Percentiles rank a stretch among this genome's conserved stretches.
Evolutionary conservation across 2,329 filamentous ascomycete genomes (phyloP).

Genomic region (Aspergillus novofumigatus): DNA sequence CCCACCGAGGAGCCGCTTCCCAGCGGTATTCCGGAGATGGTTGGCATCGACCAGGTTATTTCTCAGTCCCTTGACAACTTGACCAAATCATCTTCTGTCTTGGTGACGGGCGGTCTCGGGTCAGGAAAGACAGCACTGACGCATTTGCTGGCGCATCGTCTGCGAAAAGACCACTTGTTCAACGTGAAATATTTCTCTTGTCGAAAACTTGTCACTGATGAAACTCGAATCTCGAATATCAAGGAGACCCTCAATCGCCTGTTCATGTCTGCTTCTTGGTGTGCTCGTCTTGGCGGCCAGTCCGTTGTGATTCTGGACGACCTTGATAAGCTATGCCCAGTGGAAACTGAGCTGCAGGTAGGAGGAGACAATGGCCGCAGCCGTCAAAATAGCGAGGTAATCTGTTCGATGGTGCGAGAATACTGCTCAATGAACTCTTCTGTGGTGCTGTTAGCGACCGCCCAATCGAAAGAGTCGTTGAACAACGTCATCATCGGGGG

Average conservation of each 20-base stretch:
- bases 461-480: constrained; percentile 86
- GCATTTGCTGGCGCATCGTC: constrained; percentile 67
- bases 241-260: constrained; percentile 81
- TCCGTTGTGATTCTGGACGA: constrained; percentile 88
- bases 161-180: constrained; percentile 71
- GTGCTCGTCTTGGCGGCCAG: constrained; percentile 76
- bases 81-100: constrained; percentile 78
- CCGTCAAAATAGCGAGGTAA: constrained; percentile 83
- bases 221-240: constrained; percentile 82
- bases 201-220: constrained; percentile 81
- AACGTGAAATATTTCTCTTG: constrained; percentile 85
- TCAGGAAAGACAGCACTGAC: constrained; percentile 84
- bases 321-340: constrained; percentile 85
- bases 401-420: constrained; percentile 77
- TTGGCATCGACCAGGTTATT: constrained; percentile 78
- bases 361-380: constrained; percentile 91
- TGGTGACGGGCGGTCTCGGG: constrained; percentile 83
- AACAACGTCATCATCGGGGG: constrained; percentile 88
- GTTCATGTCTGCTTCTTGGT: constrained; percentile 90
- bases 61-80: constrained; percentile 70
- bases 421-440: constrained; percentile 76
- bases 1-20: constrained; percentile 55
- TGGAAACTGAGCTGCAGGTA: constrained; percentile 89
- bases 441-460: constrained; percentile 83
- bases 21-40: constrained; percentile 57